A percentile compares a stretch with the other conserved stretches of the same genome.
These are phyloP conservation scores for Phytophthora cactorum DNA, from an alignment of 352 stramenopile species.

Conservation along the genomic window DNA sequence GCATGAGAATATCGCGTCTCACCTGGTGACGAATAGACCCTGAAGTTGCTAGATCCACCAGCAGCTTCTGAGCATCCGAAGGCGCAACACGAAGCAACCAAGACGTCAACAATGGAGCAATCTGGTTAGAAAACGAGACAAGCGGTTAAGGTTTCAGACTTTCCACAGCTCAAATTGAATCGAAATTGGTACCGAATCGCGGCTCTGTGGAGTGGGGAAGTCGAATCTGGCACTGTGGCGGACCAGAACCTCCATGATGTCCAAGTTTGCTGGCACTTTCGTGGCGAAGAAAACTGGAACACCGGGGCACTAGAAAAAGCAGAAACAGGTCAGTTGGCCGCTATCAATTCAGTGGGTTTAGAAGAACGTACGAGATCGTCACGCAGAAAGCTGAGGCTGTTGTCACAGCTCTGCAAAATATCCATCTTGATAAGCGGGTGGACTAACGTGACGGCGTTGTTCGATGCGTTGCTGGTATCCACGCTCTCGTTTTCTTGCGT, in stretches of 20 bases:
- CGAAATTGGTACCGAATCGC: constrained; percentile 17
- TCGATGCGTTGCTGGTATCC: no score
- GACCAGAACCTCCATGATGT: constrained; percentile 31
- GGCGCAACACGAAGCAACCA: background rate
- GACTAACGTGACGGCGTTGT: no score
- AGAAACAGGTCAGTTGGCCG: no score
- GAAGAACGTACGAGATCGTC: constrained; percentile 9
- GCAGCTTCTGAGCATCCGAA: constrained; percentile 3
- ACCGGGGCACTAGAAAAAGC: no score
- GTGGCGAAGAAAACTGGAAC: constrained; percentile 11
- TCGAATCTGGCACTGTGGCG: constrained; percentile 29
- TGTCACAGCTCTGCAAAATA: constrained; percentile 20
- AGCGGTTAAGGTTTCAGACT: background rate
- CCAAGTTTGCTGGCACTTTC: constrained; percentile 17
- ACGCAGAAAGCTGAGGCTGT: constrained; percentile 24
- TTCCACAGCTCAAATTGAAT: background rate
- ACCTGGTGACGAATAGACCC: constrained; percentile 22
- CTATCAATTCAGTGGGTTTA: no score
- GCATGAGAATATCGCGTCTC: background rate
- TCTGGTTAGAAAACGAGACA: background rate
- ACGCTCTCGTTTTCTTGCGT: no score
- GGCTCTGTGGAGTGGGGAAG: constrained; percentile 22
- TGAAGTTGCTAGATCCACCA: constrained; percentile 15
- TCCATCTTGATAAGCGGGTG: constrained; percentile 26
- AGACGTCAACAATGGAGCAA: constrained; percentile 7